Percentiles rank a stretch among this genome's conserved stretches.
These are phyloP conservation scores for Aspergillus fructus DNA, from an alignment of 2,329 filamentous ascomycete species.

Conservation along the genomic window DNA sequence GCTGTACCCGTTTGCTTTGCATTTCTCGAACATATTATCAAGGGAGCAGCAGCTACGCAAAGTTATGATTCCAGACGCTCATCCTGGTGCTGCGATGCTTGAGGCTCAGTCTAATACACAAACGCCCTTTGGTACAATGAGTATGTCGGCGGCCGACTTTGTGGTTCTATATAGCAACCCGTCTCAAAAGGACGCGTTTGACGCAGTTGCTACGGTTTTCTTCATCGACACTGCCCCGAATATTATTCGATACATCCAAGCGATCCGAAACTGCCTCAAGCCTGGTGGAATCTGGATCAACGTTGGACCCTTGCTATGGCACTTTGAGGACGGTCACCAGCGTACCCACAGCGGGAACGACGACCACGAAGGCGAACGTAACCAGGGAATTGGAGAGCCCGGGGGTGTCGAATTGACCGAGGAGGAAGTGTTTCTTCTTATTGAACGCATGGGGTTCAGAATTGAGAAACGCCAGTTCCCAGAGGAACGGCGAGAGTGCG, in stretches of 20 bases:
- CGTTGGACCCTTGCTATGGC: constrained; percentile 88
- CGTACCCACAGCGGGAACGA: constrained; percentile 20
- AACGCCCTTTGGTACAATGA: constrained; percentile 66
- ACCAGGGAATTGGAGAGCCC: constrained; percentile 75
- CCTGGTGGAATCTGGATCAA: constrained; percentile 83
- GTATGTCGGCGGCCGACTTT: constrained; percentile 92
- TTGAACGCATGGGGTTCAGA: constrained; percentile 73
- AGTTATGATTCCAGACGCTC: constrained; percentile 77
- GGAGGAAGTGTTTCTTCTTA: constrained; percentile 78
- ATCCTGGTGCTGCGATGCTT: constrained; percentile 61
- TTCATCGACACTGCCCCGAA: constrained; percentile 98
- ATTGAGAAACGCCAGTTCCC: constrained; percentile 63
- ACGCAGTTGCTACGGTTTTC: constrained; percentile 86
- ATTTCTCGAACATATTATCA: constrained; percentile 80
- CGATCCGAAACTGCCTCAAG: constrained; percentile 74
- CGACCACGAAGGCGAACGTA: constrained; percentile 22
- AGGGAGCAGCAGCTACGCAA: constrained; percentile 72
- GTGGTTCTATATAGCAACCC: constrained; percentile 75
- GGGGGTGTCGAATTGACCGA: constrained; percentile 88
- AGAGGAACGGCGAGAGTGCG: constrained; percentile 56
- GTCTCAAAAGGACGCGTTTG: constrained; percentile 63
- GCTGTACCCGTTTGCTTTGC: constrained; percentile 81
- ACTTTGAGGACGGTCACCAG: constrained; percentile 69
- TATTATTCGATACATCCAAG: constrained; percentile 82
- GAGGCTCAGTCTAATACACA: constrained; percentile 28